These are phyloP conservation scores for Plasmopara halstedii DNA, from an alignment of 352 stramenopile species.

Conservation along the genomic window DNA sequence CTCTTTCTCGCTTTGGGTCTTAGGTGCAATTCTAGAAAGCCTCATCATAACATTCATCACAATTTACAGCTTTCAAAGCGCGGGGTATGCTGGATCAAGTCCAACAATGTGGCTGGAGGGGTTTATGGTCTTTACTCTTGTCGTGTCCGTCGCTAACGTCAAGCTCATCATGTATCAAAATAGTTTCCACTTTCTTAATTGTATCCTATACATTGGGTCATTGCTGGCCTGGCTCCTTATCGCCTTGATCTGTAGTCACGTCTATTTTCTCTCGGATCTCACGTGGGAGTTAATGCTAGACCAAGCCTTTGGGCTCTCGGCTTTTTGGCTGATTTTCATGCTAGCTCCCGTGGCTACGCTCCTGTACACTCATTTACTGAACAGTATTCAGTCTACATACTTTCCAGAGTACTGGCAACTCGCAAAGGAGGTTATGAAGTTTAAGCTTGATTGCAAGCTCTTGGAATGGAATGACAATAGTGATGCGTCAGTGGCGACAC, in stretches of 20 bases:
- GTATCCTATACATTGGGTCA: conserved; percentile 54
- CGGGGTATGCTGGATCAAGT: conserved; percentile 25
- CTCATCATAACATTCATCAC: conserved; percentile 57
- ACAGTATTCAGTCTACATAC: conserved; percentile 46
- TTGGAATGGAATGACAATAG: conserved; percentile 65
- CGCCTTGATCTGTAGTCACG: conserved; percentile 42
- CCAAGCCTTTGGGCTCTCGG: conserved; percentile 39
- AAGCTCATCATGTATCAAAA: conserved; percentile 82
- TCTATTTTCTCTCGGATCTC: conserved; percentile 54
- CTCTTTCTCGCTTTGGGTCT: conserved; percentile 61
- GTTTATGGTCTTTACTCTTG: conserved; percentile 75
- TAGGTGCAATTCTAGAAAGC: conserved; percentile 67
- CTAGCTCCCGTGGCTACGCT: conserved; percentile 49
- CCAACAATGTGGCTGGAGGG: conserved; percentile 71
- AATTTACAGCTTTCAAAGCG: conserved; percentile 33
- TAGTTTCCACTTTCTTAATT: conserved; percentile 62
- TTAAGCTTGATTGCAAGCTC: conserved; percentile 42
- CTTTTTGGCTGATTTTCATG: conserved; percentile 56
- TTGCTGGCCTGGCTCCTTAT: conserved; percentile 57
- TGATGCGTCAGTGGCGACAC: conserved; percentile 39
- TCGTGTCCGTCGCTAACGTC: conserved; percentile 63
- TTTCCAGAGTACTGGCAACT: conserved; percentile 77
- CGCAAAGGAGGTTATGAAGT: conserved; percentile 67
- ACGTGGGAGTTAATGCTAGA: conserved; percentile 68
- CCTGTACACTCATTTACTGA: conserved; percentile 41